Conservation (phyloP, 2,329 filamentous ascomycete genomes). For the Alternaria novae-zelandiae region DNA sequence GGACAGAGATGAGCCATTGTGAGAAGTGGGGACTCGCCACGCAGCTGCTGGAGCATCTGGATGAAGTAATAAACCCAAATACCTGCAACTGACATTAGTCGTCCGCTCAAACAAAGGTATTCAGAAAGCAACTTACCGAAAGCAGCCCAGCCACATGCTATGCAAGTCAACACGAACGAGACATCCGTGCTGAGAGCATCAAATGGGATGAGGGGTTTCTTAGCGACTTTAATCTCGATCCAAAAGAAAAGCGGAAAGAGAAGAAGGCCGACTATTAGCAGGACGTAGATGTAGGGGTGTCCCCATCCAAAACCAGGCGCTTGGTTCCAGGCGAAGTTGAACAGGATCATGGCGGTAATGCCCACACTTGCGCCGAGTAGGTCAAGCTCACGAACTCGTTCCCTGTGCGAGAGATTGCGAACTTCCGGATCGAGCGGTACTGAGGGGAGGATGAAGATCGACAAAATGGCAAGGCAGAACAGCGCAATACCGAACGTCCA, state of each 20-base stretch:
- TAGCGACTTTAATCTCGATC: slow-evolving; percentile 55
- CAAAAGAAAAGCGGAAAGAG: slow-evolving; percentile 63
- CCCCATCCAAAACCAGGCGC: slow-evolving; percentile 66
- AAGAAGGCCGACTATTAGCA: slow-evolving; percentile 64
- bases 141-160: slow-evolving; percentile 53
- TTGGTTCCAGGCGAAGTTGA: slow-evolving; percentile 74
- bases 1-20: slow-evolving; percentile 35
- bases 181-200: slow-evolving; percentile 57
- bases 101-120: too few species aligned
- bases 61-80: slow-evolving; percentile 44
- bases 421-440: slow-evolving; percentile 25
- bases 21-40: slow-evolving; percentile 34
- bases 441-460: slow-evolving; percentile 51
- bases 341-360: slow-evolving; percentile 61
- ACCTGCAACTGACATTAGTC: slow-evolving; percentile 10
- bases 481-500: slow-evolving; percentile 54
- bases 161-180: slow-evolving; percentile 62
- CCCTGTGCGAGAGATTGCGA: slow-evolving; percentile 12
- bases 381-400: slow-evolving; percentile 49
- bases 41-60: slow-evolving; percentile 35
- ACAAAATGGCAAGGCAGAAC: slow-evolving; percentile 46
- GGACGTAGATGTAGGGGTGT: slow-evolving; percentile 61
- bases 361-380: slow-evolving; percentile 57
- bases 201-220: slow-evolving; percentile 65
- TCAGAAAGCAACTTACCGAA: slow-evolving; percentile 29